These are phyloP conservation scores for Porphyra umbilicalis DNA, from an alignment of 31 red algal species.

Conservation along the genomic window DNA sequence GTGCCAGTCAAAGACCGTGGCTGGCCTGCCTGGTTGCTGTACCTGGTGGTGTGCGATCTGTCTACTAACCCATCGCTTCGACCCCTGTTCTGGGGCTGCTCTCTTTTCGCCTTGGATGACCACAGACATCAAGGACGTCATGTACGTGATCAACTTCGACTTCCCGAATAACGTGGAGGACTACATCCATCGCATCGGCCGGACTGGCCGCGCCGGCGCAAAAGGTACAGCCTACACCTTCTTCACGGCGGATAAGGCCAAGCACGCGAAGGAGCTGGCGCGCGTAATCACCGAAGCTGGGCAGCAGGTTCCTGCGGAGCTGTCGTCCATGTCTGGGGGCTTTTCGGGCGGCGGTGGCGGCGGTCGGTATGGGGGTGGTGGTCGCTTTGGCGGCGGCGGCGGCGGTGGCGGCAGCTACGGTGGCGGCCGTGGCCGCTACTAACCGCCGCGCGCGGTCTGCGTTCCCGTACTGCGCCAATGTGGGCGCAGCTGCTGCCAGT, in stretches of 20 bases:
- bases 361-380: conserved; percentile 25
- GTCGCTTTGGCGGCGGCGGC: conserved; percentile 27
- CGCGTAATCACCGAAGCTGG: conserved; percentile 68
- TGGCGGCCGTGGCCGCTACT: not conserved
- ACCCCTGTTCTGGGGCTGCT: not conserved
- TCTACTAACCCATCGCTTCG: conserved; percentile 3
- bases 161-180: conserved; percentile 93
- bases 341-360: conserved; percentile 39
- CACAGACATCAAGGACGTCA: conserved; percentile 90
- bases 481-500: not conserved
- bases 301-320: conserved; percentile 71
- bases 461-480: not conserved
- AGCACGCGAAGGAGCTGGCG: conserved; percentile 65
- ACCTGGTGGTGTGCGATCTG: too few species aligned
- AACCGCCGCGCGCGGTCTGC: not conserved
- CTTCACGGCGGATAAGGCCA: conserved; percentile 65
- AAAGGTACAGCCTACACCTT: conserved; percentile 85
- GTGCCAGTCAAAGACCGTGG: too few species aligned
- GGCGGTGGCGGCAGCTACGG: not conserved
- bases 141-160: conserved; percentile 93
- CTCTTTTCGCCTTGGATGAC: not conserved
- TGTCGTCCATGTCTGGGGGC: conserved; percentile 44
- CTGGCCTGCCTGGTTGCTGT: too few species aligned
- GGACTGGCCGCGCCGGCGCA: conserved; percentile 94
- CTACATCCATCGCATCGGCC: conserved; percentile 99